Evolutionary conservation across 805 yeast species (phyloP), one percentile per base, ranked within the genome.

Genomic region (Zygoascus ofunaensis): DNA sequence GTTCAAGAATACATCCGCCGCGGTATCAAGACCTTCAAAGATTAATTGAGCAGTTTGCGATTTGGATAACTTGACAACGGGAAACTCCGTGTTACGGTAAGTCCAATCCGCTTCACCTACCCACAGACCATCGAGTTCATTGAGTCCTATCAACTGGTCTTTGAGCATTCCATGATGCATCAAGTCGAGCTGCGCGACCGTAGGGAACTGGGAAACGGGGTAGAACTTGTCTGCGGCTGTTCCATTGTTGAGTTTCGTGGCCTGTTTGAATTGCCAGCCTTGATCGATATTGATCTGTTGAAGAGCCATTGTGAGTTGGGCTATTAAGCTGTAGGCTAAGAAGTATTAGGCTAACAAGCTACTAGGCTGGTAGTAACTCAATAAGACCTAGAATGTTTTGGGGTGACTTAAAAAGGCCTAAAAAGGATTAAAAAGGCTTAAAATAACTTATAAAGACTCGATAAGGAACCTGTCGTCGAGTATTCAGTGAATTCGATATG

Each of bases 31-130:
- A 5, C 53, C 53, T 23, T 48, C 51, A 32, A 50, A 50, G 20
- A 30, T 17, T 24, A 50, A 19, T 14, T 30, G 15, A 5, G 34
- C 15, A 30, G n/a, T n/a, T n/a, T n/a, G n/a, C n/a, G 22, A 33
- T 4, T 28, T 30, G 17, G 38, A 4, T 5, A 20, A 5, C 17
- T 17, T 10, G n/a, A 34, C 26, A 10, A 7, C 17, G 24, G 39
- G 8, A 24, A 64, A 55, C 37, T 14, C n/a, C n/a, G n/a, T 21
- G 2, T 49, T 48, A 30, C 34, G 34, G 50, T 73, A 73, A 45
- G 69, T 73, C 78, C 78, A 73, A 38, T 64, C 69, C 5, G 50
- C 51, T 39, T 69, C 69, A 3, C 72, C 74, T 7, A 73, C 70
- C 77, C 77, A 73, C 55, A 70, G 75, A 10, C 67, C 66, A 10